phyloP scores from a whole-genome alignment of 352 stramenopile genomes.

The Phytophthora litchii region DNA sequence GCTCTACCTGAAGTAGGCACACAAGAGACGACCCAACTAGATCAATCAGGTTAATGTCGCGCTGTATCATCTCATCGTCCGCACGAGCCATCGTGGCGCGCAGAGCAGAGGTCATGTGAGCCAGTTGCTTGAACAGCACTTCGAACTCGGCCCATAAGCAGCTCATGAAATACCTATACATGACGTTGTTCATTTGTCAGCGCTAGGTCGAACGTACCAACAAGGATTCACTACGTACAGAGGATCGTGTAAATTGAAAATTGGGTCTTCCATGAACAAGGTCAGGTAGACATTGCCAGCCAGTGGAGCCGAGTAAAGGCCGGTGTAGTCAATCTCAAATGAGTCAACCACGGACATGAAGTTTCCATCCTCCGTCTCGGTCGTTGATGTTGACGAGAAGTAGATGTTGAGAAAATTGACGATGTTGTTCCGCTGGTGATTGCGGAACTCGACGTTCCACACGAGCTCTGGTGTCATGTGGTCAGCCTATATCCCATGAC shows the following conservation, averaged over 20 bases:
- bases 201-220: neutral
- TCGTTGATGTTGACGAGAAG: constrained; percentile 60
- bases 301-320: constrained; percentile 70
- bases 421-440: constrained; percentile 78
- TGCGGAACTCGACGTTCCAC: constrained; percentile 91
- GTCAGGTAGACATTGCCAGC: constrained; percentile 92
- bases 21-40: constrained; percentile 82
- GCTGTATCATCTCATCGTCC: constrained; percentile 69
- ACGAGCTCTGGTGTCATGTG: constrained; percentile 94
- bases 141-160: constrained; percentile 86
- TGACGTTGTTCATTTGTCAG: neutral
- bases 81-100: constrained; percentile 67
- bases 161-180: constrained; percentile 70
- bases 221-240: constrained; percentile 50
- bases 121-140: constrained; percentile 68
- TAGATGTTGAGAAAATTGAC: constrained; percentile 80
- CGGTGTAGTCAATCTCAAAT: constrained; percentile 79
- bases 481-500: constrained; percentile 67
- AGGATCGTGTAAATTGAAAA: constrained; percentile 91
- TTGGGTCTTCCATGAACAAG: constrained; percentile 94
- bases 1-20: constrained; percentile 68
- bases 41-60: constrained; percentile 70
- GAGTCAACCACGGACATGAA: constrained; percentile 52
- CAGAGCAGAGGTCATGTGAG: constrained; percentile 66
- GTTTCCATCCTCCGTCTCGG: constrained; percentile 45